These are phyloP conservation scores for Allantophomopsis lycopodina DNA, from an alignment of 2,329 filamentous ascomycete species.

Conservation along the genomic window DNA sequence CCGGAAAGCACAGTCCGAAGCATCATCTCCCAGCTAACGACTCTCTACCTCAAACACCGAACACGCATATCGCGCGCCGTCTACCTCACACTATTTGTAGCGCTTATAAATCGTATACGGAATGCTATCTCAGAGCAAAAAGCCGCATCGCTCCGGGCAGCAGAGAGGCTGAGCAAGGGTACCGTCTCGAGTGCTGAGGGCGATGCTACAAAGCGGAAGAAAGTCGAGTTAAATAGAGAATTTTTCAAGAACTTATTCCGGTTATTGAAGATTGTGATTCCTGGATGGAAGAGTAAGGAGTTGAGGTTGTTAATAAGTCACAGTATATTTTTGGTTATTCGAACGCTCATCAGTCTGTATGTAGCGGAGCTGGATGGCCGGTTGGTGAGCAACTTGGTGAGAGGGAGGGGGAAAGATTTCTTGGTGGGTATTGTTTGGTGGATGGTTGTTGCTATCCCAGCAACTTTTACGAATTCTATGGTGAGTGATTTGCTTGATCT, in stretches of 20 bases:
- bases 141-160: conserved; percentile 59
- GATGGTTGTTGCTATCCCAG: conserved; percentile 94
- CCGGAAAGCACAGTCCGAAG: conserved; percentile 49
- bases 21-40: conserved; percentile 51
- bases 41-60: conserved; percentile 66
- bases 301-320: conserved; percentile 76
- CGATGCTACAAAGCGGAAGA: conserved; percentile 42
- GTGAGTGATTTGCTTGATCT: conserved; percentile 30
- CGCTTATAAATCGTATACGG: conserved; percentile 75
- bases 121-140: conserved; percentile 90
- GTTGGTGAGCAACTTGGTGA: conserved; percentile 82
- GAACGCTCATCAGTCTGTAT: conserved; percentile 87
- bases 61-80: conserved; percentile 71
- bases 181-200: conserved; percentile 27
- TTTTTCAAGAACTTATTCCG: conserved; percentile 56
- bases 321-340: conserved; percentile 79
- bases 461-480: conserved; percentile 98
- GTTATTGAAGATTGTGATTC: conserved; percentile 76
- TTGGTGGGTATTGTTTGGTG: conserved; percentile 84
- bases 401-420: conserved; percentile 84
- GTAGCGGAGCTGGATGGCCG: conserved; percentile 92
- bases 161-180: conserved; percentile 38
- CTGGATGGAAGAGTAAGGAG: conserved; percentile 82
- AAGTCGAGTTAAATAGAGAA: conserved; percentile 85
- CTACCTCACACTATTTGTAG: conserved; percentile 69